Evolutionary conservation across 1,284 basidiomycete species (phyloP).

Genomic region (Ceratobasidium sp.): DNA sequence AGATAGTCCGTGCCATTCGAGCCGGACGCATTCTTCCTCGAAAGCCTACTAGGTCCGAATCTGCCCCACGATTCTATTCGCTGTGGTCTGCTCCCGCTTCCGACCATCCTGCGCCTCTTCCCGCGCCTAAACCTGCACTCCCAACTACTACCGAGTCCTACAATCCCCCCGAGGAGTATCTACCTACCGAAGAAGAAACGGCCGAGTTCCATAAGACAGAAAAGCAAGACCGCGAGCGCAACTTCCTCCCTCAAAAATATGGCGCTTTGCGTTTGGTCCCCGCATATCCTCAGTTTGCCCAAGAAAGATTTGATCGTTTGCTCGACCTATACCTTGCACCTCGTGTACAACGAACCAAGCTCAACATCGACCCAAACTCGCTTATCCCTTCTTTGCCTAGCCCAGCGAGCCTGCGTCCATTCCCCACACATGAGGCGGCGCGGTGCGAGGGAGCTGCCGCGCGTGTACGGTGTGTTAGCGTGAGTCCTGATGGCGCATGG

Average conservation of each 20-base stretch:
- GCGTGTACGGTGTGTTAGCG: conserved; percentile 76
- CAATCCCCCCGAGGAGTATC: conserved; percentile 97
- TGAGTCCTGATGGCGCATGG: conserved; percentile 92
- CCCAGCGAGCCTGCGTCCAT: conserved; percentile 89
- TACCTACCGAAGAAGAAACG: conserved; percentile 87
- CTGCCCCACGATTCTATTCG: conserved; percentile 80
- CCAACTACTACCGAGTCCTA: conserved; percentile 96
- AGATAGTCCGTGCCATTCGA: conserved; percentile 98
- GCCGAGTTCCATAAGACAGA: conserved; percentile 86
- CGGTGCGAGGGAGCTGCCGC: conserved; percentile 70
- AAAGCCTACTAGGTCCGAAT: conserved; percentile 77
- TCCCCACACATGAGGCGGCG: conserved; percentile 86
- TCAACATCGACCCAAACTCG: conserved; percentile 89
- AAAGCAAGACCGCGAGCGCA: conserved; percentile 87
- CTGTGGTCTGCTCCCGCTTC: conserved; percentile 84
- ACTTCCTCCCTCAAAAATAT: conserved; percentile 91
- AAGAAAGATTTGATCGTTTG: conserved; percentile 93
- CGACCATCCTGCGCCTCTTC: conserved; percentile 75
- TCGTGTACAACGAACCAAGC: conserved; percentile 82
- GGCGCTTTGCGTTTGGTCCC: conserved; percentile 87
- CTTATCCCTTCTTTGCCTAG: conserved; percentile 96
- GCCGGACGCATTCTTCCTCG: conserved; percentile 91
- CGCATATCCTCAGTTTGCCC: conserved; percentile 89
- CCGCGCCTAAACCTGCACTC: conserved; percentile 89
- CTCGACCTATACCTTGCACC: conserved; percentile 98